These are phyloP conservation scores for Fraxinus sp. DNA, from an alignment of 305 asterid species.

Conservation along the genomic window DNA sequence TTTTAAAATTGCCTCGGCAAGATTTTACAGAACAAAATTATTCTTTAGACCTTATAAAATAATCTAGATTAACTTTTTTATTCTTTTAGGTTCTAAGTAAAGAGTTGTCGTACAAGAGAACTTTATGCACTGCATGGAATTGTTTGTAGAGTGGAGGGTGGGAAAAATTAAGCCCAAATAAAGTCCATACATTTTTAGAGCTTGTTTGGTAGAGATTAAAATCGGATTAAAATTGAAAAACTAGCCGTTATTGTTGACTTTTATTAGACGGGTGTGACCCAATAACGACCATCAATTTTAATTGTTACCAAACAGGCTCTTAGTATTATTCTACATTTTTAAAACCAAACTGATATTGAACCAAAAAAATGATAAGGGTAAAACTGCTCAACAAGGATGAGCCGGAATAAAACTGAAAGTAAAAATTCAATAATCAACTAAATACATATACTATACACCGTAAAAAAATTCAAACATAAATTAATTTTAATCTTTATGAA, in stretches of 20 bases:
- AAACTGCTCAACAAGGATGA: background rate
- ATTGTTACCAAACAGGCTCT: no score
- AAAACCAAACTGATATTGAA: background rate
- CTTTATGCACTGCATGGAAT: no score
- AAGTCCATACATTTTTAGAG: no score
- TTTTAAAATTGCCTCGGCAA: background rate
- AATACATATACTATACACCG: background rate
- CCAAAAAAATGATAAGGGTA: background rate
- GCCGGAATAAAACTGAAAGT: background rate
- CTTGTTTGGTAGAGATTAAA: no score
- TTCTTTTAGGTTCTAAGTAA: background rate
- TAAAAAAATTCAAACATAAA: background rate
- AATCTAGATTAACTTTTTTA: background rate
- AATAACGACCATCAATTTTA: no score
- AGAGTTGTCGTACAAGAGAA: no score
- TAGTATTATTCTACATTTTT: background rate
- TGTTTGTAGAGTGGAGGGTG: no score
- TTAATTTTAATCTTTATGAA: no score
- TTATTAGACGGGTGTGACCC: no score
- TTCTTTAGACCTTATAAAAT: background rate
- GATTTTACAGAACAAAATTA: background rate
- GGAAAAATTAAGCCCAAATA: no score
- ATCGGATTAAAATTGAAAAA: no score
- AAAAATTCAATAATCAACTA: background rate
- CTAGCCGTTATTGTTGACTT: no score